A percentile compares a stretch with the other conserved stretches of the same genome.
These are phyloP conservation scores for Talaromyces sp. DNA, from an alignment of 2,329 filamentous ascomycete genomes.

Conservation along the genomic window DNA sequence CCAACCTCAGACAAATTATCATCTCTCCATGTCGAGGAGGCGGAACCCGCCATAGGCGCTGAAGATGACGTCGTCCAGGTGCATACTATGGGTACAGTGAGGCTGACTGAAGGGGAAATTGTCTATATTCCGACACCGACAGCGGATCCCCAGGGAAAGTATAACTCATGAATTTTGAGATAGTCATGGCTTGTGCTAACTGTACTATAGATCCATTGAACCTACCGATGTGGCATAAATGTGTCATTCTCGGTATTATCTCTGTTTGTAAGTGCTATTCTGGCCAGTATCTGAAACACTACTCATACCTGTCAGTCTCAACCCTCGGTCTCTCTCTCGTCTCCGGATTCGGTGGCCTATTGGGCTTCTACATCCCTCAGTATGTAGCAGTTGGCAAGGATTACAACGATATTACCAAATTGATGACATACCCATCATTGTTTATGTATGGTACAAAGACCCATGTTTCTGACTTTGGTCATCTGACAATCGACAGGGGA, in stretches of 20 bases:
- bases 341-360: slow-evolving; percentile 37
- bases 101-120: slow-evolving; percentile 26
- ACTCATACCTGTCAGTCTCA: slow-evolving; percentile 30
- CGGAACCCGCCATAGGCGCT: slow-evolving; percentile 10
- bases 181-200: not conserved
- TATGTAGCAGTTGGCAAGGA: slow-evolving; percentile 32
- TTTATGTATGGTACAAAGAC: slow-evolving; percentile 18
- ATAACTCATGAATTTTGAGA: not conserved
- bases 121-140: slow-evolving; percentile 32
- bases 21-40: slow-evolving; percentile 15
- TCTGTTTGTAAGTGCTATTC: slow-evolving; percentile 19
- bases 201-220: slow-evolving; percentile 22
- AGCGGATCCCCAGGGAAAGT: slow-evolving; percentile 24
- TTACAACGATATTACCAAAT: slow-evolving; percentile 35
- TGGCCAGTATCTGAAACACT: not conserved
- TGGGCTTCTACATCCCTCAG: slow-evolving; percentile 37
- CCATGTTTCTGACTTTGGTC: not conserved
- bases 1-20: slow-evolving; percentile 8
- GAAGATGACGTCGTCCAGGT: not conserved
- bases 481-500: slow-evolving; percentile 19
- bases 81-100: slow-evolving; percentile 21
- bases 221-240: slow-evolving; percentile 22
- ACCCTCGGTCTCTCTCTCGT: slow-evolving; percentile 34
- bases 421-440: slow-evolving; percentile 31
- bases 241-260: slow-evolving; percentile 21